A percentile compares a stretch with the other conserved stretches of the same genome.
Conservation (phyloP, 1,284 basidiomycete species). For the Lentinula novae-zelandiae region DNA sequence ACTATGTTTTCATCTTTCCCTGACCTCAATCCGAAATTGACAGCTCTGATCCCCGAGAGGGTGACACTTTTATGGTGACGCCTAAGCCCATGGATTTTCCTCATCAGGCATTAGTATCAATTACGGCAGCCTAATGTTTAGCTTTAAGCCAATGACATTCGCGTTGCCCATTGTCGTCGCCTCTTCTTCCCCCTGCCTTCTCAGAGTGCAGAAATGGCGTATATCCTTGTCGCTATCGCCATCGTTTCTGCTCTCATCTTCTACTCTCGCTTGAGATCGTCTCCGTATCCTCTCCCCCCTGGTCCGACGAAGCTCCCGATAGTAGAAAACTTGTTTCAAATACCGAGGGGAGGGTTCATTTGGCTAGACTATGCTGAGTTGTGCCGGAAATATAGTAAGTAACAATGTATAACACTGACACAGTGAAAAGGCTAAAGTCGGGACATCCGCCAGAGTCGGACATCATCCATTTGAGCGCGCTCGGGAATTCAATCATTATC, state of each 20-base stretch:
- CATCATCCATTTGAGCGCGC: slow-evolving; percentile 7
- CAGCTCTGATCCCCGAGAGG: too few species aligned
- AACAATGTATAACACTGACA: background rate
- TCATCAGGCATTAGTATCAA: too few species aligned
- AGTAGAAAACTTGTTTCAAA: slow-evolving; percentile 6
- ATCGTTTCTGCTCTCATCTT: background rate
- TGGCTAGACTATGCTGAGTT: slow-evolving; percentile 8
- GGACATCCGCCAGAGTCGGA: background rate
- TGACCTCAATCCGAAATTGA: too few species aligned
- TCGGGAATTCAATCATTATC: slow-evolving; percentile 5
- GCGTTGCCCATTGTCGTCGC: too few species aligned
- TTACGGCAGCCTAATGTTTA: too few species aligned
- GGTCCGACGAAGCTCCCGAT: slow-evolving; percentile 9
- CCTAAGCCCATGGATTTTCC: too few species aligned
- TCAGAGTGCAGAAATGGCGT: background rate
- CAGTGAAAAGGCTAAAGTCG: background rate
- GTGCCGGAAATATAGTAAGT: slow-evolving; percentile 2
- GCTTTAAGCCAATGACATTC: too few species aligned
- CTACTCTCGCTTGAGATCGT: background rate
- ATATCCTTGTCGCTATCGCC: background rate
- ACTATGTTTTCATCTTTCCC: too few species aligned
- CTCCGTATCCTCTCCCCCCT: slow-evolving; percentile 5
- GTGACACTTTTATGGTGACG: too few species aligned
- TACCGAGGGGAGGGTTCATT: slow-evolving; percentile 2
- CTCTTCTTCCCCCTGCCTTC: background rate